Evolutionary conservation across 1,284 basidiomycete species (phyloP), one percentile per base, ranked within the genome.

Genomic region (Butyriboletus appendiculatus): DNA sequence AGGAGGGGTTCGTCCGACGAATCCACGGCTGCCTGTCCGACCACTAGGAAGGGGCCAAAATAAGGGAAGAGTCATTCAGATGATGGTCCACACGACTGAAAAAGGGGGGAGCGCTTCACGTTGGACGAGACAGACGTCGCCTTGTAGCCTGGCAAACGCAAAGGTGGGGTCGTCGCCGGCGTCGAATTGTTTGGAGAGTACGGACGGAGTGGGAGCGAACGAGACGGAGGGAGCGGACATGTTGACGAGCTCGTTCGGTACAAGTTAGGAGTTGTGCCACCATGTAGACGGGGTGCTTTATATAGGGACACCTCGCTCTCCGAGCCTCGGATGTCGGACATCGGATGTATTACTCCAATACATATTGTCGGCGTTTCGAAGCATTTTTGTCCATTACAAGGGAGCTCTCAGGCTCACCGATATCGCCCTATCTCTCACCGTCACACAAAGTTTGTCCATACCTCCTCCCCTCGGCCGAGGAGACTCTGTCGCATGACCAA

Each of bases 61-160:
- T n/a, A n/a, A n/a, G n/a, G n/a, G n/a, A 24, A 6, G 2, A 7
- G 5, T 1, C 22, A 5, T 16, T 26, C 24, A n/a, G 30, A 32
- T 8, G 3, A 7, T 38, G 16, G 16, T 37, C 10, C 9, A 18
- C n/a, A 16, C 1, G 4, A 4, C 4, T 5, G 1, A 10, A 18
- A 22, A 16, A 1, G 15, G 1, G 15, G 18, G 5, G 30, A 0
- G 11, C 11, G 28, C 66, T 74, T 24, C 56, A 81, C 81, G 67
- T 71, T 81, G 79, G 46, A 82, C 74, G 45, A 82, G 74, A 66
- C 70, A 75, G 8, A 82, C 64, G 44, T 76, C 68, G 38, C 72
- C 73, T 35, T 75, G 71, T 12, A 82, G 64, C 32, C 70, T 72
- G 18, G 80, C 80, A 60, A 82, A 80, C 5, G 79, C 80, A 56